A percentile compares a stretch with the other conserved stretches of the same genome.
Evolutionary conservation across 495 filamentous ascomycete species (phyloP).

Genomic region (Penicillium goetzii): DNA sequence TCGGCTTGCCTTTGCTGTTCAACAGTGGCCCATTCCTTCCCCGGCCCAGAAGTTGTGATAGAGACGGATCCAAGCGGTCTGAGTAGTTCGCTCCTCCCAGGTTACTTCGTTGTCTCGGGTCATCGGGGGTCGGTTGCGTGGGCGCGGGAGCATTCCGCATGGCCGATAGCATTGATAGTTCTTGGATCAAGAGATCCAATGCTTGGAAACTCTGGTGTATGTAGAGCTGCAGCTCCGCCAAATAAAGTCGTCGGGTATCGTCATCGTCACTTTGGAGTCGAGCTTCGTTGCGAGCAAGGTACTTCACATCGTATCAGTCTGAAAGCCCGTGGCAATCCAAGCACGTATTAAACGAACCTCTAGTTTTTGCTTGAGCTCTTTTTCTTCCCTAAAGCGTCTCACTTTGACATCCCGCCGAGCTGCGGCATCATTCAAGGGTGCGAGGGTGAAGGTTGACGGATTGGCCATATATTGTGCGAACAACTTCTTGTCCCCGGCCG

Average conservation of each 20-base stretch:
- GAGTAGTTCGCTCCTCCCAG: slow-evolving; percentile 58
- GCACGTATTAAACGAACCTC: slow-evolving; percentile 53
- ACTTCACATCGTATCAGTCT: slow-evolving; percentile 46
- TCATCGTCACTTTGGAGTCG: slow-evolving; percentile 74
- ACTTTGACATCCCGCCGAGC: slow-evolving; percentile 82
- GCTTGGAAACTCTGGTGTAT: slow-evolving; percentile 82
- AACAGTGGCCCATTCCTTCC: slow-evolving; percentile 73
- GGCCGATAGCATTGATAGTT: slow-evolving; percentile 77
- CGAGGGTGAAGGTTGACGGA: slow-evolving; percentile 68
- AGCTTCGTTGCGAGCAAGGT: slow-evolving; percentile 62
- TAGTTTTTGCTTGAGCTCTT: slow-evolving; percentile 80
- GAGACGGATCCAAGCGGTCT: slow-evolving; percentile 72
- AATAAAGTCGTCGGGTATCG: slow-evolving; percentile 73
- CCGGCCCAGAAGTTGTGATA: slow-evolving; percentile 56
- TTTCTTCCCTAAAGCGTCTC: slow-evolving; percentile 80
- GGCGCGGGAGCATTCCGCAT: slow-evolving; percentile 57
- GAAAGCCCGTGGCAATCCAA: neutral
- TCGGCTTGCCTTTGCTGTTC: slow-evolving; percentile 78
- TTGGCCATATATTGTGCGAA: slow-evolving; percentile 70
- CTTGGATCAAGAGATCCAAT: slow-evolving; percentile 80
- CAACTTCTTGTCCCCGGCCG: slow-evolving; percentile 66
- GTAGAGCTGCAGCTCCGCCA: slow-evolving; percentile 71
- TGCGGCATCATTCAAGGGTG: slow-evolving; percentile 69
- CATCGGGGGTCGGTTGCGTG: slow-evolving; percentile 44
- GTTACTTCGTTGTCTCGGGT: slow-evolving; percentile 51